These are phyloP conservation scores for Claviceps maximensis DNA, from an alignment of 2,329 filamentous ascomycete species.

Conservation along the genomic window DNA sequence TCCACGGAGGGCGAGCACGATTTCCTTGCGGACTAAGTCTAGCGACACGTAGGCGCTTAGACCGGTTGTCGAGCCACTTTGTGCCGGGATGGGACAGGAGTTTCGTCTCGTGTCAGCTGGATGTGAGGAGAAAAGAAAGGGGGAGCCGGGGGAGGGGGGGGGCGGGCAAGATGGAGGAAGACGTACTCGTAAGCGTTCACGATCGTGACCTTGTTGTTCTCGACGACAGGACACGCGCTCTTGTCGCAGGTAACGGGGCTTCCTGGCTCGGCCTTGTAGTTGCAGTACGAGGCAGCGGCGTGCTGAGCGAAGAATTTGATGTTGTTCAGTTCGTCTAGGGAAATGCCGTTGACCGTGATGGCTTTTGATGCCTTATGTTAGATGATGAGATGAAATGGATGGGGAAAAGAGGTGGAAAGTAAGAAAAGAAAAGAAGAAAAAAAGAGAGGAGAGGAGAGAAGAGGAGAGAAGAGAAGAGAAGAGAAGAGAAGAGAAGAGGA, in stretches of 20 bases:
- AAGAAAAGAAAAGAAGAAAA: background rate
- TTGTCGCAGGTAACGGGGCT: conserved; percentile 28
- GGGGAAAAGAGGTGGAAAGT: background rate
- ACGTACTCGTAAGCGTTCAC: conserved; percentile 27
- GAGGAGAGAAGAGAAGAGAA: conserved; percentile 12
- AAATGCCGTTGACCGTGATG: conserved; percentile 10
- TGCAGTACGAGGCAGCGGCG: conserved; percentile 40
- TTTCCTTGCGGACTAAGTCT: conserved; percentile 34
- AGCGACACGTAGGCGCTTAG: conserved; percentile 37
- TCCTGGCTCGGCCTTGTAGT: conserved; percentile 27
- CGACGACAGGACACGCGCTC: conserved; percentile 30
- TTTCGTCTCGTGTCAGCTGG: conserved; percentile 2
- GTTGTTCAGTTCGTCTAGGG: conserved; percentile 12
- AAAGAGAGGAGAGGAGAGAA: no score
- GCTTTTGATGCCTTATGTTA: background rate
- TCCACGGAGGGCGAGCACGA: conserved; percentile 49
- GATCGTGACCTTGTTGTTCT: conserved; percentile 29
- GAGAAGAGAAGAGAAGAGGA: background rate
- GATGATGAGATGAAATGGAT: background rate
- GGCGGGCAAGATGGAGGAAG: background rate
- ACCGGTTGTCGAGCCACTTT: conserved; percentile 28
- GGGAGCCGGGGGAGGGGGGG: no score
- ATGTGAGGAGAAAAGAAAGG: background rate
- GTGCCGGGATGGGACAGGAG: no score
- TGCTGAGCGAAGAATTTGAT: conserved; percentile 39